Evolutionary conservation across 2,329 filamentous ascomycete species (phyloP).

Genomic region (Epicoccum nigrum): DNA sequence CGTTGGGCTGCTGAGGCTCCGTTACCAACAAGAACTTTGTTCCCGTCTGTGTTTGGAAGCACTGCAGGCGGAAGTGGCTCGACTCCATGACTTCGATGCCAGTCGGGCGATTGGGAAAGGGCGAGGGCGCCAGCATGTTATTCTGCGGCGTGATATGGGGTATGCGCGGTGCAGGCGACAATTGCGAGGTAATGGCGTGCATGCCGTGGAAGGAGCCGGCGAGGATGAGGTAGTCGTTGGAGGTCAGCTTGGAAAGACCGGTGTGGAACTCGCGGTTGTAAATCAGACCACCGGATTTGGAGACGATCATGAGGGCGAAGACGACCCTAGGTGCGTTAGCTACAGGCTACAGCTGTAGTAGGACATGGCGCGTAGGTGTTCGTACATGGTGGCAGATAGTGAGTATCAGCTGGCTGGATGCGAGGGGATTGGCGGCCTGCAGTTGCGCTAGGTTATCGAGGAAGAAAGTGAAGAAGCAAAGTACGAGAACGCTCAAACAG

Average conservation of each 20-base stretch:
- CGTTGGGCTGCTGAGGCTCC: conserved; percentile 83
- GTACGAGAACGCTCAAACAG: neutral
- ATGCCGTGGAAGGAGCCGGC: conserved; percentile 94
- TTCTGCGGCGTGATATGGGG: conserved; percentile 31
- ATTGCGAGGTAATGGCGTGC: conserved; percentile 64
- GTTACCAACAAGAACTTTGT: conserved; percentile 97
- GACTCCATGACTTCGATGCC: conserved; percentile 93
- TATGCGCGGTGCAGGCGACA: conserved; percentile 44
- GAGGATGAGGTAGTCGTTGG: conserved; percentile 95
- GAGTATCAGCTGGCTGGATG: neutral
- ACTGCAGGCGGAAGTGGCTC: conserved; percentile 92
- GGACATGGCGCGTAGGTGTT: neutral
- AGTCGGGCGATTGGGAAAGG: conserved; percentile 58
- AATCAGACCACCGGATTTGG: conserved; percentile 95
- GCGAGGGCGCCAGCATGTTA: conserved; percentile 25
- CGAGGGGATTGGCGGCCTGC: neutral
- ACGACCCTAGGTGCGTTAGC: conserved; percentile 78
- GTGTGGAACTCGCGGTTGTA: conserved; percentile 95
- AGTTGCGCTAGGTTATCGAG: neutral
- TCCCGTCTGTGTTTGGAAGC: conserved; percentile 92
- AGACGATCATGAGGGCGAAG: conserved; percentile 95
- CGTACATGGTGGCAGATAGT: conserved; percentile 22
- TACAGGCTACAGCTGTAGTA: conserved; percentile 18
- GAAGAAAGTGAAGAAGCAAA: neutral
- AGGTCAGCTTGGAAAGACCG: conserved; percentile 83